Conservation (phyloP, 257 asterid genomes). For the Lycium ferocissimum region DNA sequence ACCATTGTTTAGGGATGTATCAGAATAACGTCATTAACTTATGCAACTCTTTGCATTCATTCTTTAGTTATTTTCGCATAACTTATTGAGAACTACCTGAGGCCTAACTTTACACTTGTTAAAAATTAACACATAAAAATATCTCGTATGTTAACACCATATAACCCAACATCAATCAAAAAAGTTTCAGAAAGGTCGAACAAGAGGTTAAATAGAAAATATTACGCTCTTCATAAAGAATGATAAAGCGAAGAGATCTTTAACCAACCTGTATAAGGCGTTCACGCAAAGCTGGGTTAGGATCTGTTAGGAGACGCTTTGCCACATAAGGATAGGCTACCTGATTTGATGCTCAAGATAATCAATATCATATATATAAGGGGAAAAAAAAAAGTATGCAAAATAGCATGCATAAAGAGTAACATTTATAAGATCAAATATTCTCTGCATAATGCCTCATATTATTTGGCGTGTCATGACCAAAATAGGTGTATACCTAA, state of each 20-base stretch:
- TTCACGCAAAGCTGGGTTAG: constrained; percentile 96
- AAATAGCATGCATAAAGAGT: constrained; percentile 21
- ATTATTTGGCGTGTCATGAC: background rate
- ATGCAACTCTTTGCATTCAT: background rate
- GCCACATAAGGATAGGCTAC: constrained; percentile 99
- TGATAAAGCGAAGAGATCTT: background rate
- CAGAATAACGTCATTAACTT: constrained; percentile 5
- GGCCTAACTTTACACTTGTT: constrained; percentile 9
- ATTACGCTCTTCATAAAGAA: background rate
- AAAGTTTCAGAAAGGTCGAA: background rate
- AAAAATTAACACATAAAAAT: background rate
- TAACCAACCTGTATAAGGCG: constrained; percentile 90
- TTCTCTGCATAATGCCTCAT: background rate
- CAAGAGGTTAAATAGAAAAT: constrained; percentile 16
- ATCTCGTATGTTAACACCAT: background rate
- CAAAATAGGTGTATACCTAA: background rate
- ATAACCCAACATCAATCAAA: background rate
- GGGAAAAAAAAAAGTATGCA: background rate
- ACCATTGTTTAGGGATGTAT: constrained; percentile 21
- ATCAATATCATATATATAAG: constrained; percentile 1
- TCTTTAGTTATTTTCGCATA: background rate
- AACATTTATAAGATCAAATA: constrained; percentile 1
- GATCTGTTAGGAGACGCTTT: constrained; percentile 97
- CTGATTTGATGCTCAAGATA: constrained; percentile 45
- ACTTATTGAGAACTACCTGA: background rate